phyloP scores from a whole-genome alignment of 257 asterid genomes.

The Solanum medicagineum region DNA sequence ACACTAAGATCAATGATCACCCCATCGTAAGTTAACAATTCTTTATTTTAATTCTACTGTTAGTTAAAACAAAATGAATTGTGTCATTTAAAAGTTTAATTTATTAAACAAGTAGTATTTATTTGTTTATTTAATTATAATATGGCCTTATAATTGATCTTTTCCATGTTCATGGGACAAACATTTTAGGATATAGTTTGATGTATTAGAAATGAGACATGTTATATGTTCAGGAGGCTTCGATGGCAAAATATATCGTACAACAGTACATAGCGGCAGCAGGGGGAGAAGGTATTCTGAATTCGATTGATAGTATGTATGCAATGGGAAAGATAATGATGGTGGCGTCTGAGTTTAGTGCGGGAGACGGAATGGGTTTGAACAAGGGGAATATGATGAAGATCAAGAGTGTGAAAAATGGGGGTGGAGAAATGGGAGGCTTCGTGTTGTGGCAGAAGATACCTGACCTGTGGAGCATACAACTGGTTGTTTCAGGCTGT shows the following conservation, averaged over 20 bases:
- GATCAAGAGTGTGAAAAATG: background rate
- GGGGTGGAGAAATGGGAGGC: background rate
- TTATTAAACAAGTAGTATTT: no score
- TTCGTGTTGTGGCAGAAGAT: background rate
- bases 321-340: slow-evolving; percentile 20
- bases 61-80: no score
- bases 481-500: background rate
- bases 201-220: background rate
- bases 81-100: no score
- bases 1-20: background rate
- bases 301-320: slow-evolving; percentile 1
- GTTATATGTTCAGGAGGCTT: background rate
- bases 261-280: slow-evolving; percentile 16
- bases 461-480: background rate
- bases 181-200: background rate
- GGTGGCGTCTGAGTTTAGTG: slow-evolving; percentile 8
- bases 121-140: background rate
- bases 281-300: slow-evolving; percentile 23
- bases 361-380: slow-evolving; percentile 1
- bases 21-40: background rate
- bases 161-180: background rate
- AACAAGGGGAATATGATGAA: background rate
- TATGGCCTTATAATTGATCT: background rate
- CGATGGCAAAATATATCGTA: background rate
- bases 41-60: background rate